Evolutionary conservation across 192 early-diverging fungal genomes (phyloP).

Genomic region (Entophlyctis luteolus): DNA sequence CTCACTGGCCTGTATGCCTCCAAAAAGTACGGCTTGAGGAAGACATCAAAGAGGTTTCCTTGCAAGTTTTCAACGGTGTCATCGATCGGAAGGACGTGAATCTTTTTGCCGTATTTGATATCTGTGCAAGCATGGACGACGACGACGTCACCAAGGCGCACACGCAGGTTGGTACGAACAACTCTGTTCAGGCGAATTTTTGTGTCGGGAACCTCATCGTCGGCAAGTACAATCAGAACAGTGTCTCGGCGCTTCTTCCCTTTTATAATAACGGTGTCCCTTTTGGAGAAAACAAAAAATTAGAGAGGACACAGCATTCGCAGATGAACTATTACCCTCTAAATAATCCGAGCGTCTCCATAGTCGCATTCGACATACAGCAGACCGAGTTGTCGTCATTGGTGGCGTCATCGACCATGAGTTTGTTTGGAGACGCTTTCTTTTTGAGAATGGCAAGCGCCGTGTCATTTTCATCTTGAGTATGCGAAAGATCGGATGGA

Average conservation of each 20-base stretch:
- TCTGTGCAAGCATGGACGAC: conserved; percentile 91
- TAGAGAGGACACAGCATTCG: not conserved
- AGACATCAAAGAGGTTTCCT: conserved; percentile 96
- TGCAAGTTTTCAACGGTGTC: conserved; percentile 97
- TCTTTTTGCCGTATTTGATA: conserved; percentile 96
- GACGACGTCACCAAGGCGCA: conserved; percentile 94
- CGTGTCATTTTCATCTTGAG: conserved; percentile 66
- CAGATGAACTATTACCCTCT: conserved; percentile 52
- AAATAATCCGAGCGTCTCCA: conserved; percentile 90
- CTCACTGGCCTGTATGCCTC: conserved; percentile 96
- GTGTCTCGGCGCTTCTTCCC: conserved; percentile 98
- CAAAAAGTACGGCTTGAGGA: conserved; percentile 97
- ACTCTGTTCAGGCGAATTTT: conserved; percentile 95
- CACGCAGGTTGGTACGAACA: conserved; percentile 90
- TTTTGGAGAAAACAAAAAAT: not conserved
- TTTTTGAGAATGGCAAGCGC: conserved; percentile 93
- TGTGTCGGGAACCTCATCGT: conserved; percentile 86
- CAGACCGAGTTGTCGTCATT: conserved; percentile 98
- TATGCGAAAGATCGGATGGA: conserved; percentile 36
- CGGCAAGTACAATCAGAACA: conserved; percentile 87
- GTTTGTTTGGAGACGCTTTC: conserved; percentile 95
- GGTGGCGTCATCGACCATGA: conserved; percentile 94
- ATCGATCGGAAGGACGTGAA: conserved; percentile 95
- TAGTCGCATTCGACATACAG: conserved; percentile 81
- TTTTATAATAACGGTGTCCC: conserved; percentile 91